Conservation (phyloP, 345 rosid species). For the Populus nigra region DNA sequence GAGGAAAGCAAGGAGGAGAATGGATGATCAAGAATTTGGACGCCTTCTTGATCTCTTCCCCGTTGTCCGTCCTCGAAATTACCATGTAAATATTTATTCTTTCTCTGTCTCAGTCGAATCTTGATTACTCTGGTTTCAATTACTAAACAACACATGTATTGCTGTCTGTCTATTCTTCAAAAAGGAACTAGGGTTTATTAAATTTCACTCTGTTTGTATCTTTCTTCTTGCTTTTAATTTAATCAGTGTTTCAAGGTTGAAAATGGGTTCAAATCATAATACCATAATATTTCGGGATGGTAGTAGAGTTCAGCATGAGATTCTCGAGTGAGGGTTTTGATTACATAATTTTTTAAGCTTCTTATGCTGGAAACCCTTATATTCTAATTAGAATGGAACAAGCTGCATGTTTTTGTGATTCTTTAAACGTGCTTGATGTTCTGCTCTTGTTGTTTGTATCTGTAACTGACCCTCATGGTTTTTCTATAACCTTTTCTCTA, state of each 20-base stretch:
- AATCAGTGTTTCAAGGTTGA: not conserved
- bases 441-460: not conserved
- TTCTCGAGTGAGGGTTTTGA: not conserved
- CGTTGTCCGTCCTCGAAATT: constrained; percentile 70
- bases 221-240: not conserved
- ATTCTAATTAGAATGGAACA: not conserved
- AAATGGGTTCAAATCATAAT: not conserved
- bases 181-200: not conserved
- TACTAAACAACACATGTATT: not conserved
- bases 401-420: not conserved
- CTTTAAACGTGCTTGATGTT: not conserved
- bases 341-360: not conserved
- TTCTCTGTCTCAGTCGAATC: not conserved
- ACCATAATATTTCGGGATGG: not conserved
- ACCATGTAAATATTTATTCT: constrained; percentile 35
- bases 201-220: not conserved
- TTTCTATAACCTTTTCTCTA: not conserved
- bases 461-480: not conserved
- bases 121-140: not conserved
- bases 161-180: not conserved
- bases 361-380: not conserved
- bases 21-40: constrained; percentile 84
- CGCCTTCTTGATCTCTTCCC: constrained; percentile 78
- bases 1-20: not conserved
- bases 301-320: not conserved